Evolutionary conservation across 177 flowering plant genomes (phyloP).

Genomic region (Vitis hybrid): DNA sequence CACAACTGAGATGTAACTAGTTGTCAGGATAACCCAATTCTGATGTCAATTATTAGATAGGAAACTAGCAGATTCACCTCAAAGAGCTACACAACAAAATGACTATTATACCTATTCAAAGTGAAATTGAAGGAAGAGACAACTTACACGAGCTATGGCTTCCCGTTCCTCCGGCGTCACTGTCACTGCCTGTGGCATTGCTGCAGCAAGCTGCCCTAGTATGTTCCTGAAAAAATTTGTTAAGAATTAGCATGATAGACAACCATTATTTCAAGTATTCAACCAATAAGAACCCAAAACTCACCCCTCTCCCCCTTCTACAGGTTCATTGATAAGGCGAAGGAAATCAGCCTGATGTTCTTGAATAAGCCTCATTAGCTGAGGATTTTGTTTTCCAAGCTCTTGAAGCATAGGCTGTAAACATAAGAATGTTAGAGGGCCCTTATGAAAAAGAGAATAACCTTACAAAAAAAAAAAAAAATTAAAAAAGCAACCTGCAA

Average conservation of each 20-base stretch:
- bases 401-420: slow-evolving; percentile 92
- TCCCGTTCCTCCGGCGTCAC: slow-evolving; percentile 91
- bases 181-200: slow-evolving; percentile 70
- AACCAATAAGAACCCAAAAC: slow-evolving; percentile 7
- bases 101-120: background rate
- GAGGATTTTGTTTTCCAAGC: slow-evolving; percentile 86
- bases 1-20: background rate
- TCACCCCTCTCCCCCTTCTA: slow-evolving; percentile 84
- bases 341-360: slow-evolving; percentile 91
- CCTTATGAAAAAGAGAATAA: background rate
- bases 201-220: slow-evolving; percentile 56
- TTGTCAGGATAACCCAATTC: no score
- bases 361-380: slow-evolving; percentile 77
- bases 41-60: no score
- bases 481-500: slow-evolving; percentile 58
- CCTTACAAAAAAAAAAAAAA: background rate
- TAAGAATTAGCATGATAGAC: slow-evolving; percentile 3
- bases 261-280: background rate
- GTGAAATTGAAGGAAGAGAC: background rate
- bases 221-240: slow-evolving; percentile 35
- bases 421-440: slow-evolving; percentile 1
- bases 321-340: slow-evolving; percentile 80
- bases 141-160: slow-evolving; percentile 86
- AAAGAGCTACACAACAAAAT: no score
- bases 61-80: no score